Percentiles rank a stretch among this genome's conserved stretches.
phyloP scores from a whole-genome alignment of 495 filamentous ascomycete species.

The Aspergillus cavernicola region DNA sequence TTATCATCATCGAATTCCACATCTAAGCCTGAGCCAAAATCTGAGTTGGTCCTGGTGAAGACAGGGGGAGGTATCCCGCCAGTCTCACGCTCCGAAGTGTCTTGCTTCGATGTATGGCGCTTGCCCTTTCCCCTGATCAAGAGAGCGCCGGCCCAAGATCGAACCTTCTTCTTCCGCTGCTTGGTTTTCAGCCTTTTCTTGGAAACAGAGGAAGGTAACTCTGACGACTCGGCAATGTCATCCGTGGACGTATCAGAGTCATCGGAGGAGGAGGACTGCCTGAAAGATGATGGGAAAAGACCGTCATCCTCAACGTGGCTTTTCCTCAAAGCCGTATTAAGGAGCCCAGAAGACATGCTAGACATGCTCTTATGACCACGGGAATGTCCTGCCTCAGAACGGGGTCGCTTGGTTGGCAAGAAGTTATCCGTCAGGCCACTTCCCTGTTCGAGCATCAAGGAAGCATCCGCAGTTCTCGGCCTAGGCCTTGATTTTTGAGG shows the following conservation, averaged over 20 bases:
- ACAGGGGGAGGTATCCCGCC: constrained; percentile 40
- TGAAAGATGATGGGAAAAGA: constrained; percentile 25
- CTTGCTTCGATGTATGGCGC: constrained; percentile 36
- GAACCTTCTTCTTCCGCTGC: constrained; percentile 76
- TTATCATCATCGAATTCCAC: constrained; percentile 54
- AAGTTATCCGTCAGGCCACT: constrained; percentile 12
- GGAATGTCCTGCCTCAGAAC: constrained; percentile 34
- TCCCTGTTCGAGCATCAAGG: constrained; percentile 35
- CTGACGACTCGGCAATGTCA: constrained; percentile 16
- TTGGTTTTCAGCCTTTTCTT: constrained; percentile 45
- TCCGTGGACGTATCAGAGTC: constrained; percentile 30
- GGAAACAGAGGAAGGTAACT: constrained; percentile 14
- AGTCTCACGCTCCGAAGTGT: constrained; percentile 22
- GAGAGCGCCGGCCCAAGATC: constrained; percentile 75
- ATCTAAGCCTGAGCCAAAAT: constrained; percentile 41
- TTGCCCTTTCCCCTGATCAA: constrained; percentile 61
- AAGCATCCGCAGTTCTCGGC: constrained; percentile 53
- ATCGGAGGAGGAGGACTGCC: constrained; percentile 33
- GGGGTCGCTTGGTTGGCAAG: constrained; percentile 31
- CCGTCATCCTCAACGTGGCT: constrained; percentile 20
- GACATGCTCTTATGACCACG: constrained; percentile 37
- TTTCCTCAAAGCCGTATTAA: constrained; percentile 25
- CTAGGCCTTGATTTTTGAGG: constrained; percentile 38
- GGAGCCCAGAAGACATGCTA: constrained; percentile 30
- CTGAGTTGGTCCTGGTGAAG: constrained; percentile 42